Evolutionary conservation across 2,329 filamentous ascomycete genomes (phyloP), one percentile per base, ranked within the genome.

Genomic region (Neurospora sp.): DNA sequence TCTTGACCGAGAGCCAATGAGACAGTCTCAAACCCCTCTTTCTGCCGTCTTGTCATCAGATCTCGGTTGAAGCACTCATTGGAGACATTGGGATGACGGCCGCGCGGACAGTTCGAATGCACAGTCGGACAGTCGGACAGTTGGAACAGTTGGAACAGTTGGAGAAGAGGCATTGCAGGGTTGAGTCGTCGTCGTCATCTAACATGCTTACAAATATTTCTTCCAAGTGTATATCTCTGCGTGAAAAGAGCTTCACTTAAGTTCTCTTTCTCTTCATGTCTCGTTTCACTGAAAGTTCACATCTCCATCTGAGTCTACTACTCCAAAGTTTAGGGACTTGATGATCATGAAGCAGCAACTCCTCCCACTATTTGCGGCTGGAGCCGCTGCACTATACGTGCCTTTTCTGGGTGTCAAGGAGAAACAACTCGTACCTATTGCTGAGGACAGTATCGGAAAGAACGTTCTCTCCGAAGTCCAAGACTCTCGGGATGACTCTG

Each of bases 401-500:
- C 68, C 68, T 42, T 68, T 52, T 2, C 38, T 66, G 36, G 33
- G 38, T 23, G 66, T 15, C 19, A 68, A 33, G 0, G 42, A n/a
- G 11, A 52, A 73, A 15, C 71, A 73, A 39, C 43, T 46, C 28
- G 15, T 68, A 9, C 67, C 73, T 2, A 8, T 46, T 39, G 62
- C 66, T 9, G 58, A 68, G 23, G 66, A 67, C 33, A 52, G 66
- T 5, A 1, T 62, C 33, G 52, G 52, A 62, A 17, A 62, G 28
- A 62, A 28, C 3, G 52, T 52, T 40, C 66, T 46, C 33, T 66
- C 68, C 33, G 40, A 23, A 1, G 69, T 74, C 15, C 70, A 73
- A 36, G 66, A 58, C 28, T 73, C 71, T 71, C 74, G 73, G 73
- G 70, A 72, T 43, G 38, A 68, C 17, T 38, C 72, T 9, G 68